Percentiles rank a stretch among this genome's conserved stretches.
Evolutionary conservation across 305 asterid genomes (phyloP).

Genomic region (Fraxinus dipetala): DNA sequence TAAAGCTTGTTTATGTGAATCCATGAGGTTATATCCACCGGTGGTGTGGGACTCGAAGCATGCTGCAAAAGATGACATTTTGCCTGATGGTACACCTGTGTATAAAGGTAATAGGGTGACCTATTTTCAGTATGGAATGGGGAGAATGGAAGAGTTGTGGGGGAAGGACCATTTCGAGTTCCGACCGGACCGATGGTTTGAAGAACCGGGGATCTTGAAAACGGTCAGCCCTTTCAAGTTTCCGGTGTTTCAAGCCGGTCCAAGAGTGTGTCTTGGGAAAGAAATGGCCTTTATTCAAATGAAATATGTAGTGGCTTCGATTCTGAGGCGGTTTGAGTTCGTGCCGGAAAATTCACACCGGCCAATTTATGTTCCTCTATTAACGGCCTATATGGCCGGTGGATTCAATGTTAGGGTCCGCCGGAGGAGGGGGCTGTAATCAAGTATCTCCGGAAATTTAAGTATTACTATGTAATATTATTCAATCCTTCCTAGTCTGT

Average conservation of each 20-base stretch:
- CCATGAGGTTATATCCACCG: slow-evolving; percentile 76
- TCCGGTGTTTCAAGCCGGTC: slow-evolving; percentile 73
- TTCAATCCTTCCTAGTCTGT: not conserved
- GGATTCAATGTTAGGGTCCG: slow-evolving; percentile 66
- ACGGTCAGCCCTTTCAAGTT: slow-evolving; percentile 47
- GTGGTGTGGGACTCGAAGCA: slow-evolving; percentile 74
- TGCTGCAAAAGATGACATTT: slow-evolving; percentile 48
- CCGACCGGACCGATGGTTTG: slow-evolving; percentile 60
- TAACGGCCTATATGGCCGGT: slow-evolving; percentile 77
- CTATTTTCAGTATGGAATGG: slow-evolving; percentile 71
- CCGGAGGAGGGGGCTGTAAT: slow-evolving; percentile 16
- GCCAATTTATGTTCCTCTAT: slow-evolving; percentile 55
- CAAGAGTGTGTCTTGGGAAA: slow-evolving; percentile 66
- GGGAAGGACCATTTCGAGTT: slow-evolving; percentile 58
- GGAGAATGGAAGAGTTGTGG: slow-evolving; percentile 65
- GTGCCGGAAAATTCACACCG: slow-evolving; percentile 29
- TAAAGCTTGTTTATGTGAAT: slow-evolving; percentile 54
- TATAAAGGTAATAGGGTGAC: slow-evolving; percentile 50
- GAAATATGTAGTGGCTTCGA: slow-evolving; percentile 62
- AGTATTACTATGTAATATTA: too few relatives aligned
- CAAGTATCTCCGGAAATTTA: not conserved
- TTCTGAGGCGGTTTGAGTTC: slow-evolving; percentile 44
- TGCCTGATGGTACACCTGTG: slow-evolving; percentile 62
- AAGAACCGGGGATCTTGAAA: slow-evolving; percentile 30
- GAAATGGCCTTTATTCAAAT: slow-evolving; percentile 71